phyloP scores from a whole-genome alignment of 768 basidiomycete genomes.

The Lactarius deliciosus region DNA sequence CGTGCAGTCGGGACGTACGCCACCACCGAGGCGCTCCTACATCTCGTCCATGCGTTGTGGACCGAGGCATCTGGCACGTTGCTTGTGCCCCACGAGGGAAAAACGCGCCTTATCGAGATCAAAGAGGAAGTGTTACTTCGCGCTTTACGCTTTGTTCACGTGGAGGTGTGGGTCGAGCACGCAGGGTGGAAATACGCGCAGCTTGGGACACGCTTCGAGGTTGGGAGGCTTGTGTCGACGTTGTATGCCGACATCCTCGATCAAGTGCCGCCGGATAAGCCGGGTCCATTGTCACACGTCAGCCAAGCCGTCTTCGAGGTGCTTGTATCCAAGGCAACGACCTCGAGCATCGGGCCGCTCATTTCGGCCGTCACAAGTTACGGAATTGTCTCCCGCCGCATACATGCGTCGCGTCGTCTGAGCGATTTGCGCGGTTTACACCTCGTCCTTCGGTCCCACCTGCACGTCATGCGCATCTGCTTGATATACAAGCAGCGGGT shows the following conservation, averaged over 20 bases:
- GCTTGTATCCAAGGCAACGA: constrained; percentile 71
- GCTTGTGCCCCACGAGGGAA: constrained; percentile 49
- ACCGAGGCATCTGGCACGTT: constrained; percentile 64
- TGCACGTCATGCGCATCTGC: constrained; percentile 60
- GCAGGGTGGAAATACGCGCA: constrained; percentile 83
- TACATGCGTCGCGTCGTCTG: constrained; percentile 63
- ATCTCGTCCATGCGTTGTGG: constrained; percentile 74
- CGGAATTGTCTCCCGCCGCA: constrained; percentile 52
- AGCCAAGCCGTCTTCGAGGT: constrained; percentile 67
- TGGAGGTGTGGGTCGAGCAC: constrained; percentile 87
- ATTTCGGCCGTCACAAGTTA: constrained; percentile 68
- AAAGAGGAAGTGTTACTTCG: constrained; percentile 84
- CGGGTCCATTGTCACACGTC: constrained; percentile 58
- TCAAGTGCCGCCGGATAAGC: constrained; percentile 56
- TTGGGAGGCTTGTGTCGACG: constrained; percentile 63
- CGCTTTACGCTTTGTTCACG: constrained; percentile 75
- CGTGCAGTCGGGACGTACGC: constrained; percentile 73
- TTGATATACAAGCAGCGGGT: constrained; percentile 61
- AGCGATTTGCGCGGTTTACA: constrained; percentile 70
- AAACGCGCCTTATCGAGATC: constrained; percentile 61
- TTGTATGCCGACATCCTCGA: constrained; percentile 69
- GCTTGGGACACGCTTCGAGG: constrained; percentile 80
- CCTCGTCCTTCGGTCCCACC: constrained; percentile 64
- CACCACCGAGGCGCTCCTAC: constrained; percentile 76
- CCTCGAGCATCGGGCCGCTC: constrained; percentile 79